Base-by-base conservation (phyloP, 2,329 filamentous ascomycete genomes). In the Penicillium expansum region DNA sequence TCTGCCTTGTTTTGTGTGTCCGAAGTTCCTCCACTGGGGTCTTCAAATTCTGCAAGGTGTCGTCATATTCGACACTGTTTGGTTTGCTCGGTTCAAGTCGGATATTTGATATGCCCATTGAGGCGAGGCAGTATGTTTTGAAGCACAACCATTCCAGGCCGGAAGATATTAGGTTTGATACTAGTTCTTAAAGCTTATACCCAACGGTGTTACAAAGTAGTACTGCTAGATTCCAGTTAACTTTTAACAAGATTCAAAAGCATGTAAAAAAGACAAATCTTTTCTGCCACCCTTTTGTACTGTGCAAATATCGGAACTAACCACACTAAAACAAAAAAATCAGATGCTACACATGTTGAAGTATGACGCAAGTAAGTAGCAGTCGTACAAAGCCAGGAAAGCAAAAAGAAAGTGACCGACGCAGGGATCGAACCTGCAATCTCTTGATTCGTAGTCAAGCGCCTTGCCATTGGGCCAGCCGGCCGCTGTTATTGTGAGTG, bases 391-490 rank as follows among this genome's bases (percentile, higher is more conserved):
- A n/a, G 44, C 14, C 0, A 33, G 20, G 5, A 48, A n/a, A n/a
- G 5, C 20, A 35, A 35, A 35, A 48, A 48, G 0, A 24, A 14
- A 24, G 44, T 72, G 71, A 73, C 69, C 70, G 68, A 73, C 71
- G 69, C 69, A 72, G 71, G 70, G 64, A 48, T 78, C 75, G 76
- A 78, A 78, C 76, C 76, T 76, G 71, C 74, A 79, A 78, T 78
- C 76, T 78, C 74, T 77, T 78, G 76, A 79, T 78, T 76, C 76
- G 77, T 78, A 79, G 77, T 79, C 77, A 78, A 77, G 74, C 77
- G 76, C 77, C 76, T 78, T 79, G 72, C 77, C 76, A 77, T 78
- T 78, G 74, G 75, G 76, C 76, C 74, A 77, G 68, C 67, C 63
- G 68, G 62, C 68, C 68, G 52, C 10, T 53, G n/a, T 29, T 22